Base-by-base conservation (phyloP, 306 rosid genomes). In the Clitoria ternatea region DNA sequence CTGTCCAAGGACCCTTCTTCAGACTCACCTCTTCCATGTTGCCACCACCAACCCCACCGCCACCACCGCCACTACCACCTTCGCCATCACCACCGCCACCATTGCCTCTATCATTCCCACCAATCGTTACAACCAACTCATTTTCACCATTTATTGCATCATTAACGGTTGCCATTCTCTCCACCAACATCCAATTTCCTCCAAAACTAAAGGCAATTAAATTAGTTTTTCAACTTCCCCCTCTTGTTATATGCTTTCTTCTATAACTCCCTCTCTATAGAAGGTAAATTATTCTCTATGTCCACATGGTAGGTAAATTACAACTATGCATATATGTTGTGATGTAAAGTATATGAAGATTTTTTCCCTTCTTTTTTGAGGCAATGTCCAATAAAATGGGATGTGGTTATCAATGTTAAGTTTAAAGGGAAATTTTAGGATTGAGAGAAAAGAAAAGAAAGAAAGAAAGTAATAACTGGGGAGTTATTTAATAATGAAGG, bases 1-100 rank as follows among this genome's bases (percentile, higher is more conserved):
- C 77, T 50, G 97, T 88, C 98, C 98, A 93, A 2, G 97, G 98
- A 19, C 97, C 98, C 54, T 90, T 93, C 77, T 88, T 93, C 49
- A 88, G 43, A 8, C 19, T 6, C 60, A 52, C 55, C 35, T 74
- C 81, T 1, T 77, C 86, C 7, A 15, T 32, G 4, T 60, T 75
- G 0, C 72, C 73, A 0, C 77, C 61, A 47, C 72, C 35, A 0
- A n/a, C 75, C 11, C 49, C 59, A 1, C 71, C 23, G 0, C 18
- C 75, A 13, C 36, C 40, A 3, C 44, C 65, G 0, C 70, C 70
- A 0, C 60, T 22, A 6, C 64, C 76, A 0, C 75, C 71, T 11
- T 47, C 40, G 2, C 44, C 65, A 0, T 66, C 70, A 0, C 60
- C 26, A 6, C 64, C 76, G 0, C 75, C 71, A 0, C 53, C 55